Evolutionary conservation across 768 basidiomycete genomes (phyloP), one percentile per base, ranked within the genome.

Genomic region (Pleurotus tuoliensis): DNA sequence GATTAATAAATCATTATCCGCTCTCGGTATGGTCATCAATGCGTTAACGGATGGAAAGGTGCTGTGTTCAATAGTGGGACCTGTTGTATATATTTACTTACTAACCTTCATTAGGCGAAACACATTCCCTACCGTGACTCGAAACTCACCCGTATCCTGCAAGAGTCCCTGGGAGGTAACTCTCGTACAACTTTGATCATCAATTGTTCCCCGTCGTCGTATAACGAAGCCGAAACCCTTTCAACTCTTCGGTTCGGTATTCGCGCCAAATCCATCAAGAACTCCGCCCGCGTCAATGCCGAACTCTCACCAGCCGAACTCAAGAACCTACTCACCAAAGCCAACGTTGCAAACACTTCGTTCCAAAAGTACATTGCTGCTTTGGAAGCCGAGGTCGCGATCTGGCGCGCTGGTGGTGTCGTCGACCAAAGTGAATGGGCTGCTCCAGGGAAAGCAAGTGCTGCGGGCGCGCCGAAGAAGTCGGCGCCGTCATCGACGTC

Each of bases 241-340:
- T 90, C 89, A 2, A 99, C 97, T 3, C 83, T 99, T n/a, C 89
- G 97, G 22, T 99, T 99, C 70, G 97, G 97, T 78, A 98, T 98
- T 69, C 92, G 97, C 61, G 96, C 97, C n/a, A 99, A 99, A 74
- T 92, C 92, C n/a, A 99, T 99, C 84, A 98, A 98, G 91, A 99
- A 99, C 73, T 92, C 91, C 59, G 97, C 97, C 59, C 90, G 97
- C 46, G 92, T 99, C 75, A 99, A 99, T 71, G 94, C 94, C 53
- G 97, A 99, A 71, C 82, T 99, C 51, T 92, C 96, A 2, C 96
- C 97, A 2, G 78, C 94, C 48, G 97, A 99, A 67, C 89, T 99
- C 75, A 99, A 98, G 70, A 86, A 84, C 9, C 78, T 97, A 37
- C 79, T 99, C 59, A 84, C 86, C 65, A 97, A 96, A 73, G 90